Evolutionary conservation across 345 rosid genomes (phyloP).

Genomic region (Eucalyptus viminalis): DNA sequence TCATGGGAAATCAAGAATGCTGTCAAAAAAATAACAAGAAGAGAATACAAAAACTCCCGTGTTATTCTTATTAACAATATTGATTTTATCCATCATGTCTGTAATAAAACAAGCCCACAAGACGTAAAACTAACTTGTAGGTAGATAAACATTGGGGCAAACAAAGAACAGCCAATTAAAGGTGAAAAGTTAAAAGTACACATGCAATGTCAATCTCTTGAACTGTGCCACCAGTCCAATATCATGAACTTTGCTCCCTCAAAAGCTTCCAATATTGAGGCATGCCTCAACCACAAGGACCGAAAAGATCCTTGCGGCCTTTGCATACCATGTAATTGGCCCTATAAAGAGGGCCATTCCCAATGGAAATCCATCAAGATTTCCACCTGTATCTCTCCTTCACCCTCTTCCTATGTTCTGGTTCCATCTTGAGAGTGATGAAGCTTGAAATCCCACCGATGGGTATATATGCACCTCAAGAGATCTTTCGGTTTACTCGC

Average conservation of each 20-base stretch:
- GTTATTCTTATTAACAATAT: background rate
- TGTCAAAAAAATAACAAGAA: background rate
- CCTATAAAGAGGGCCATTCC: background rate
- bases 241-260: background rate
- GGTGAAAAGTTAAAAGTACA: background rate
- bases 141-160: background rate
- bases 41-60: background rate
- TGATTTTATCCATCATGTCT: background rate
- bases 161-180: background rate
- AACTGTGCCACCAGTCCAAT: background rate
- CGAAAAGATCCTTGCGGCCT: background rate
- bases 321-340: background rate
- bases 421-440: background rate
- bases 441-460: background rate
- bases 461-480: background rate
- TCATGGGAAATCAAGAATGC: background rate
- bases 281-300: background rate
- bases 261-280: background rate
- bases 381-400: background rate
- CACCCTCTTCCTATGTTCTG: background rate
- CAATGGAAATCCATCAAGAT: background rate
- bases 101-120: background rate
- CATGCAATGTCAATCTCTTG: background rate
- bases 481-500: rapidly evolving
- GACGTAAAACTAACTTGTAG: background rate